Evolutionary conservation across 1,284 basidiomycete genomes (phyloP), one percentile per base, ranked within the genome.

Genomic region (Malassezia equina): DNA sequence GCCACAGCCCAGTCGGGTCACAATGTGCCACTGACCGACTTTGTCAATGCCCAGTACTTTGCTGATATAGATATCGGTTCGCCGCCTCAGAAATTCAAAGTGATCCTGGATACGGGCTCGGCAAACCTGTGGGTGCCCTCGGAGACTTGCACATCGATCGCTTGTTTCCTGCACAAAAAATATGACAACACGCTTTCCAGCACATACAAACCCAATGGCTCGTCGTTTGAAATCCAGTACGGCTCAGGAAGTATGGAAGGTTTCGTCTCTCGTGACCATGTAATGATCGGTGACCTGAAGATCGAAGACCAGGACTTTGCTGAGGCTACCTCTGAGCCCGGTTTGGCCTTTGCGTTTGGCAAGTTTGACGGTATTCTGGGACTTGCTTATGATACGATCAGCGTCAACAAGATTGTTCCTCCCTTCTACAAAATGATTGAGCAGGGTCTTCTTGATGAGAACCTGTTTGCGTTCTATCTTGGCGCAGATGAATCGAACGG

Each of bases 201-300:
- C 1, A 84, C 90, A 0, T 86, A 94, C 83, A 88, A 88, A 79
- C 81, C 83, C 67, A 99, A 98, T 77, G 94, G 91, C 23, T 81
- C 88, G 55, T 79, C 81, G 12, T 98, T 99, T 75, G 83, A 84
- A 58, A 99, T 99, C 69, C 86, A 84, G 65, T 99, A 99, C 75
- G 94, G 94, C 12, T 88, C 89, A 33, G 94, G 94, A 25, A 90
- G 90, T 11, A 90, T 99, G 83, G 86, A 95, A 76, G 94, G 94
- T 62, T 90, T 86, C 69, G 87, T 98, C 58, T 95, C 90, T 19
- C 83, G 84, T 61, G 94, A 99, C 75, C 77, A 76, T 7, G 77
- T 98, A 56, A 76, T 74, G 24, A 93, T 99, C 63, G 90, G 89
- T 51, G 94, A 94, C 76, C 76, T 99, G 47, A 76, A 75, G 27